phyloP scores from a whole-genome alignment of 192 early-diverging fungal species.

The Coemansia sp. region DNA sequence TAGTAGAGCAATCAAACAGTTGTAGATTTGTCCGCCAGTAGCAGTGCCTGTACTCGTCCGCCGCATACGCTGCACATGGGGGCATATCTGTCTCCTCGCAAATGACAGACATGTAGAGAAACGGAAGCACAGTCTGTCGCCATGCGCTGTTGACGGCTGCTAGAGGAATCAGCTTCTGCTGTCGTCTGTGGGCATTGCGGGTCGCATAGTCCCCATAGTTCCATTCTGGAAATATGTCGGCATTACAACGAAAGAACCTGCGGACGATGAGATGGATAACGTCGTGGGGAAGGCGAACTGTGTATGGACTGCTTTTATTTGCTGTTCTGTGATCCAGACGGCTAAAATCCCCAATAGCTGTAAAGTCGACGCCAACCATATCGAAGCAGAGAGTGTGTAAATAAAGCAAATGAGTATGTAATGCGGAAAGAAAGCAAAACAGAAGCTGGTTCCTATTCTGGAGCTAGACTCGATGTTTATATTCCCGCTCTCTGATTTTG shows the following conservation, averaged over 20 bases:
- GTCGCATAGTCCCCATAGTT: slow-evolving; percentile 3
- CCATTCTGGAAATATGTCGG: slow-evolving; percentile 2
- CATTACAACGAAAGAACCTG: background rate
- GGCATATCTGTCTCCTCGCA: slow-evolving; percentile 9
- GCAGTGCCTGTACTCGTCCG: background rate
- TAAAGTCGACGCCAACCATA: background rate
- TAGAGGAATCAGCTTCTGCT: background rate
- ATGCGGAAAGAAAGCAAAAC: background rate
- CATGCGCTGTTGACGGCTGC: slow-evolving; percentile 10
- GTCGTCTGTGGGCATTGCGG: slow-evolving; percentile 1
- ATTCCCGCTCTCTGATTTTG: background rate
- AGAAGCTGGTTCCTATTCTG: no score
- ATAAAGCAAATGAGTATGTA: background rate
- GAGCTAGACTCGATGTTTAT: no score
- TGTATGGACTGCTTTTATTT: background rate
- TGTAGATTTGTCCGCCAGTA: slow-evolving; percentile 1
- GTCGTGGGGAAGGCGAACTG: slow-evolving; percentile 4
- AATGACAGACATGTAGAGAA: slow-evolving; percentile 14
- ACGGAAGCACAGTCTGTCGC: slow-evolving; percentile 9
- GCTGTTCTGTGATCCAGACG: background rate
- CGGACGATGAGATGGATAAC: slow-evolving; percentile 11
- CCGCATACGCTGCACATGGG: background rate
- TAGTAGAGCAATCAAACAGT: background rate
- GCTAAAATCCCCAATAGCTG: background rate
- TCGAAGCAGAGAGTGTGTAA: no score